These are phyloP conservation scores for Verticillium dahliae DNA, from an alignment of 2,329 filamentous ascomycete species.

Conservation along the genomic window DNA sequence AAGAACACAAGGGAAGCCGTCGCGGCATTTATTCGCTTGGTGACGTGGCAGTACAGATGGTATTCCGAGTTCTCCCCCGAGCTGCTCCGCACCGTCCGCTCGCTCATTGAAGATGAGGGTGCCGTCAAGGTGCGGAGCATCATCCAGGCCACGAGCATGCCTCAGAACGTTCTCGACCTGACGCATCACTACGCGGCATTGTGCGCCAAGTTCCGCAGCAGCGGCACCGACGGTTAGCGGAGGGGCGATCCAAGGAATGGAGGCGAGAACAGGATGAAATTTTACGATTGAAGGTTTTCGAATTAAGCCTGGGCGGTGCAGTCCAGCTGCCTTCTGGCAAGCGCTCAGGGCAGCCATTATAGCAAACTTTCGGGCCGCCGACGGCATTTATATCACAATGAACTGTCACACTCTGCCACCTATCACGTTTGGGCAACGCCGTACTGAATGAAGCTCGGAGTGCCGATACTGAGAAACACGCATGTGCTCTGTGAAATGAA, in stretches of 20 bases:
- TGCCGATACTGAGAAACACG: too few species aligned
- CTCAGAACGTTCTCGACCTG: conserved; percentile 86
- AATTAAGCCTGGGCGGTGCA: not conserved
- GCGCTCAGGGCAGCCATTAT: not conserved
- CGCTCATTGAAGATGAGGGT: conserved; percentile 93
- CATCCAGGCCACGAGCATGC: conserved; percentile 89
- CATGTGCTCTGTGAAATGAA: too few species aligned
- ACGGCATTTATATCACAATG: not conserved
- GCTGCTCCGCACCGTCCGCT: conserved; percentile 79
- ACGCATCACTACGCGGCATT: conserved; percentile 95
- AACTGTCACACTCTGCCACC: too few species aligned
- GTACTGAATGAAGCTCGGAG: too few species aligned
- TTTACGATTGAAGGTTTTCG: not conserved
- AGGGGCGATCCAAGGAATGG: not conserved
- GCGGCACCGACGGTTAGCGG: conserved; percentile 72
- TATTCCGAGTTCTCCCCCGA: conserved; percentile 98
- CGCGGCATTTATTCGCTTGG: conserved; percentile 78
- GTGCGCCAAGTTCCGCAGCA: conserved; percentile 92
- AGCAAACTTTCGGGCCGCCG: not conserved
- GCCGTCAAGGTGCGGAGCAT: conserved; percentile 96
- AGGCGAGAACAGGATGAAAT: not conserved
- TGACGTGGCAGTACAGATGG: conserved; percentile 99
- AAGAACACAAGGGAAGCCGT: conserved; percentile 78
- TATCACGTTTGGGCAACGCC: too few species aligned
- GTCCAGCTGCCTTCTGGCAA: not conserved